Evolutionary conservation across 1,284 basidiomycete species (phyloP), one percentile per base, ranked within the genome.

Genomic region (Rhodotorula glutinis): DNA sequence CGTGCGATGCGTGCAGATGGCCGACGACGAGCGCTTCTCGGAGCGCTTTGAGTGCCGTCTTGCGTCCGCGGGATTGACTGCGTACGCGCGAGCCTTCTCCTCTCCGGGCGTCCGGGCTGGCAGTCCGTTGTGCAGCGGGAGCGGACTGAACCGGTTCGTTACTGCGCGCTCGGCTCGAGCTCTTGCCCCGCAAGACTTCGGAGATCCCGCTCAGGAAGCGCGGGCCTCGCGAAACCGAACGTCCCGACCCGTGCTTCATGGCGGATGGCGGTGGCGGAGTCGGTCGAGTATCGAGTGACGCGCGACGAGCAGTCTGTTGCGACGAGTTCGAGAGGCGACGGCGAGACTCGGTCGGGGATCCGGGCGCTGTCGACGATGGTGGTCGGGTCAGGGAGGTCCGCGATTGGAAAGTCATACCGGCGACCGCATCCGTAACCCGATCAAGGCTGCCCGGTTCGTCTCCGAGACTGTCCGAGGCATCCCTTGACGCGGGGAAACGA

Each of bases 41-140:
- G 29, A 81, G 69, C 0, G 76, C 78, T 64, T 81, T 80, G 70
- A 80, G 77, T 5, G 79, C 78, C 63, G 74, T 79, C 63, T 77
- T 75, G 46, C 80, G 73, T 14, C 78, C 79, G 38, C 80, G 73
- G 62, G 77, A 78, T 47, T 78, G 75, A 62, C 76, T 77, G 43
- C 79, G 56, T 46, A 43, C 3, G n/a, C 75, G 75, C 16, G 57
- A 47, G 8, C 71, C 74, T 16, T 25, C 38, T 5, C 53, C 64
- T 14, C 54, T 63, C 1, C 67, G 58, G 0, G 75, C 65, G 17
- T 69, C 55, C 23, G 74, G 63, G 66, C 73, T 71, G 69, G 71
- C 63, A 54, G 65, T n/a, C 3, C 59, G 46, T 33, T 44, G 56
- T 5, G 53, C 14, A 2, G 41, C 17, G 9, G 57, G 27, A 4